A percentile compares a stretch with the other conserved stretches of the same genome.
Evolutionary conservation across 495 filamentous ascomycete genomes (phyloP).

Genomic region (Letharia lupina): DNA sequence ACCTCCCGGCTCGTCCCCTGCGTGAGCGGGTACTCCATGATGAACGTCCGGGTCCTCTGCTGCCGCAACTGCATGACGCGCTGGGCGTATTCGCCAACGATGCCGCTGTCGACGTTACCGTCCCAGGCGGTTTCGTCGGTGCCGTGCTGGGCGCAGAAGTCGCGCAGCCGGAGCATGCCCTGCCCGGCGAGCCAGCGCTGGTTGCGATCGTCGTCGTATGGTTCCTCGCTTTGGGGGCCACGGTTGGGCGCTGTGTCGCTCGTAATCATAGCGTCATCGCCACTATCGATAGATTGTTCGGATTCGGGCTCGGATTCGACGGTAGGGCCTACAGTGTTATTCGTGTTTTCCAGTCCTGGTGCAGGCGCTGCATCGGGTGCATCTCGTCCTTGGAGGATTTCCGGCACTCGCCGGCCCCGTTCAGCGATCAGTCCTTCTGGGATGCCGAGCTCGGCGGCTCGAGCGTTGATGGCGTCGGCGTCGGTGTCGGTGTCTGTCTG

Average conservation of each 20-base stretch:
- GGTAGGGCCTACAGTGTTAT: neutral
- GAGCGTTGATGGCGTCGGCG: slow-evolving; percentile 1
- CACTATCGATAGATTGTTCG: neutral
- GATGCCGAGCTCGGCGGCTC: slow-evolving; percentile 1
- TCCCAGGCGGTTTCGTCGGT: slow-evolving; percentile 20
- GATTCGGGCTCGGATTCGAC: neutral
- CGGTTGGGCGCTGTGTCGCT: neutral
- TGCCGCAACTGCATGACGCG: slow-evolving; percentile 24
- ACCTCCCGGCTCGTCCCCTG: slow-evolving; percentile 23
- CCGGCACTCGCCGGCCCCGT: neutral
- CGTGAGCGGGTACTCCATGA: slow-evolving; percentile 22
- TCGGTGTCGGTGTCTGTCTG: neutral
- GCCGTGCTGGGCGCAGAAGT: slow-evolving; percentile 24
- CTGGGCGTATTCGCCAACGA: slow-evolving; percentile 23
- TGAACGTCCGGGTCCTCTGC: slow-evolving; percentile 20
- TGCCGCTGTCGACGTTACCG: slow-evolving; percentile 5
- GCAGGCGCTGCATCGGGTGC: neutral
- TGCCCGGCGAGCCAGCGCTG: slow-evolving; percentile 25
- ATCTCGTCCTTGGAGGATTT: neutral
- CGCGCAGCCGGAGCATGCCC: slow-evolving; percentile 22
- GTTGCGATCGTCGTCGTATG: slow-evolving; percentile 21
- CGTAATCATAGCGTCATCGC: neutral
- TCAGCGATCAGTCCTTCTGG: neutral
- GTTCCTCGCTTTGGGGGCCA: neutral
- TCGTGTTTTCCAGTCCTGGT: neutral